Evolutionary conservation across 2,329 filamentous ascomycete genomes (phyloP).

Genomic region (Xylariaceae sp.): DNA sequence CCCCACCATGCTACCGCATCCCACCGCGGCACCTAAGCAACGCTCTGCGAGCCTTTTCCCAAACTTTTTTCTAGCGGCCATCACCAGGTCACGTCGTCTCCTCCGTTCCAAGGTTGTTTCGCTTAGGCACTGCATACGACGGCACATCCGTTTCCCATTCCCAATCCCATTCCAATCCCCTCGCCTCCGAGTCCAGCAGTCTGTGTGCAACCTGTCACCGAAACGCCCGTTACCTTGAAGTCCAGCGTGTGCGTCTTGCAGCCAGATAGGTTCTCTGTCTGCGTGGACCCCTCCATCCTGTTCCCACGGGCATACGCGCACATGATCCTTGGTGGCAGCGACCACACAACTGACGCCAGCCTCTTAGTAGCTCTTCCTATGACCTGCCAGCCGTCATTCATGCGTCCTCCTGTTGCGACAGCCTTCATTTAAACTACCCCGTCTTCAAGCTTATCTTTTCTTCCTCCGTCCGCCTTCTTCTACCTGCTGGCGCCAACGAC

Average conservation of each 20-base stretch:
- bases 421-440: conserved; percentile 1
- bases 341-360: background rate
- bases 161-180: background rate
- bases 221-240: background rate
- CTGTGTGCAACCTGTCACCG: background rate
- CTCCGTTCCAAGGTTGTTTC: background rate
- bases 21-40: background rate
- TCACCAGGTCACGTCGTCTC: background rate
- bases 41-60: background rate
- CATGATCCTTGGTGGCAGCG: background rate
- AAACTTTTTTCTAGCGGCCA: background rate
- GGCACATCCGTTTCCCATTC: no score
- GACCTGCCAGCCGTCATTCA: background rate
- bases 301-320: background rate
- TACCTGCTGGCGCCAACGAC: conserved; percentile 2
- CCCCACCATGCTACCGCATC: background rate
- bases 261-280: background rate
- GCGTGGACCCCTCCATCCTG: background rate
- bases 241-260: background rate
- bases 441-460: background rate
- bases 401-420: conserved; percentile 14
- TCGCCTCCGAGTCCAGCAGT: background rate
- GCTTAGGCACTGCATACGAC: background rate
- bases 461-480: background rate
- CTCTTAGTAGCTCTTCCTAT: background rate